Base-by-base conservation (phyloP, 345 rosid species). In the Moringa oleifera region DNA sequence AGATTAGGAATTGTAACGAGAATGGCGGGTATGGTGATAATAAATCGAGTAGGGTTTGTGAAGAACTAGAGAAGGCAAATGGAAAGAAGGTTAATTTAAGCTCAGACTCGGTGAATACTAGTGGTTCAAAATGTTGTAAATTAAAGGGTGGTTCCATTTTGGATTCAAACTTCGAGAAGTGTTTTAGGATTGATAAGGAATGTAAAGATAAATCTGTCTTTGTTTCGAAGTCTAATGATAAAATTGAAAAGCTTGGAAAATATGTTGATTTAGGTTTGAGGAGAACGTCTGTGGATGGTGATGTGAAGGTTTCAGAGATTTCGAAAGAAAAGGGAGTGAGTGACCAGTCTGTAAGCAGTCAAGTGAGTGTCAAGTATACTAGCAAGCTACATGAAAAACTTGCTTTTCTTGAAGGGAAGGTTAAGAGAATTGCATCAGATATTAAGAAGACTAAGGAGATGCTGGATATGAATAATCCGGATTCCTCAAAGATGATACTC, bases 301-400 rank as follows among this genome's bases (percentile, higher is more conserved):
- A 22, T 61, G 73, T 65, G 15, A 81, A 78, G 71, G 75, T 57
- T 22, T 65, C 57, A 51, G 84, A 80, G 67, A 74, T 70, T 47
- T 41, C 62, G 15, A 84, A 79, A 66, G 91, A 71, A 56, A 73
- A 72, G 51, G 74, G 58, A 47, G 53, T 68, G 54, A 64, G 58
- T 47, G 78, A 73, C 37, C 79, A 77, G 46, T 64, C 70, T 20
- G 66, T 46, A 0, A 62, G 68, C 36, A 28, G 58, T 25, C 62
- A 25, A 55, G 66, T 15, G 63, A 61, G 64, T 57, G 25, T 55
- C 20, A 89, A 84, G 51, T 77, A 79, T 58, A 84, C 82, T 0
- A 85, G 93, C 62, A 91, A 81, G 75, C 85, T 95, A 59, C 95
- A 95, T n/a, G 94, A 91, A 69, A 91, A 85, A 84, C 96, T 95